These are phyloP conservation scores for Taphrina communis DNA, from an alignment of 1,139 yeast genomes.

Conservation along the genomic window DNA sequence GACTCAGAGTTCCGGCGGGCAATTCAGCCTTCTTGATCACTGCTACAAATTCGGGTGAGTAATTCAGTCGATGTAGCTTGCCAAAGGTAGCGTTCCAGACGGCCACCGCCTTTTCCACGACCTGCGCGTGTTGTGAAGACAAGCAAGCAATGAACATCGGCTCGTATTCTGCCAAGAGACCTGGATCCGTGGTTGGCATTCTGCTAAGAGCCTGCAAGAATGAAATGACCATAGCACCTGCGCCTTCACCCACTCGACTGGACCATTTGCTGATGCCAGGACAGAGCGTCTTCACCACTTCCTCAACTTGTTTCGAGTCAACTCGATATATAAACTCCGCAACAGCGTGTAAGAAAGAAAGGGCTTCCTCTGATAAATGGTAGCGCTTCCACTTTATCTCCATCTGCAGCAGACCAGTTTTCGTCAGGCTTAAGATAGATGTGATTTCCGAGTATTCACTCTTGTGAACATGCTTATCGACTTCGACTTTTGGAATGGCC, in stretches of 20 bases:
- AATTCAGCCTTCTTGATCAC: conserved; percentile 3
- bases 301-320: background rate
- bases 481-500: background rate
- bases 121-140: background rate
- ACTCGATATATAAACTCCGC: conserved; percentile 9
- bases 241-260: conserved; percentile 10
- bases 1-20: background rate
- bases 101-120: conserved; percentile 6
- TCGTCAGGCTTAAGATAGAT: background rate
- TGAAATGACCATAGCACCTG: conserved; percentile 11
- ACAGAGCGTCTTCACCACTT: background rate
- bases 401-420: background rate
- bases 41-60: conserved; percentile 19
- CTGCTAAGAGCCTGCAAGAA: background rate
- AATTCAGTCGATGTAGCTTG: conserved; percentile 14
- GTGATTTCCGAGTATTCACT: background rate
- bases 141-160: background rate
- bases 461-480: background rate
- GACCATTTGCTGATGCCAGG: background rate
- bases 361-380: conserved; percentile 7
- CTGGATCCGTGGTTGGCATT: background rate
- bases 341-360: background rate
- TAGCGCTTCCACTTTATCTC: conserved; percentile 13
- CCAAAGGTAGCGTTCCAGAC: conserved; percentile 35
- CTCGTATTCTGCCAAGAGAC: background rate